Conservation (phyloP, 2,329 filamentous ascomycete genomes). For the Cytospora schulzeri region DNA sequence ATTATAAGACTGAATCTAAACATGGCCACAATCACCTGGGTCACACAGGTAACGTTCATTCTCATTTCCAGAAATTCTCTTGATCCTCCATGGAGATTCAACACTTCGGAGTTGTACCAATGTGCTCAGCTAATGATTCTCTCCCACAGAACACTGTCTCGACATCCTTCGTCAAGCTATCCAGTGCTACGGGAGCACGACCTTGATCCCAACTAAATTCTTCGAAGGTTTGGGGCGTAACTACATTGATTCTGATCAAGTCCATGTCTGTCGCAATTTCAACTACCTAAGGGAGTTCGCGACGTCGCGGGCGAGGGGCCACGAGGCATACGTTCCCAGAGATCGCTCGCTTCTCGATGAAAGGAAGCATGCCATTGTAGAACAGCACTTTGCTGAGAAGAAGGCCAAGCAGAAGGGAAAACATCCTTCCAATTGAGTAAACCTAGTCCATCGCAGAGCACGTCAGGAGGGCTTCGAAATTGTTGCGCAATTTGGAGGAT, state of each 20-base stretch:
- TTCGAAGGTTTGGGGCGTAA: constrained; percentile 15
- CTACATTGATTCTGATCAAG: constrained; percentile 26
- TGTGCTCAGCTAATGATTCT: background rate
- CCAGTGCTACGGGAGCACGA: constrained; percentile 27
- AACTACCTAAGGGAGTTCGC: constrained; percentile 17
- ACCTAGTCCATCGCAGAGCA: background rate
- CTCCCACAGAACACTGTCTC: constrained; percentile 21
- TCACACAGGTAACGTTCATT: background rate
- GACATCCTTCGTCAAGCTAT: constrained; percentile 24
- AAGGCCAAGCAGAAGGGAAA: background rate
- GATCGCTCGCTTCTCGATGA: constrained; percentile 12
- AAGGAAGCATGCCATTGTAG: constrained; percentile 12
- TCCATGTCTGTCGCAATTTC: constrained; percentile 24
- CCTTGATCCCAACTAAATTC: constrained; percentile 25
- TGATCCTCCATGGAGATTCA: background rate
- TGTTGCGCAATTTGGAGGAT: too few relatives aligned
- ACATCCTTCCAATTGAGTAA: background rate
- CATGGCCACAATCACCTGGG: constrained; percentile 6
- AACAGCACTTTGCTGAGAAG: constrained; percentile 10
- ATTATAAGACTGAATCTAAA: background rate
- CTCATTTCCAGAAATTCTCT: background rate
- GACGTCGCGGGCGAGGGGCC: constrained; percentile 28
- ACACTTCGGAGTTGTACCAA: background rate
- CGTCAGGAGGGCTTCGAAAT: too few relatives aligned
- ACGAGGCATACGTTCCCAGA: constrained; percentile 8